Percentiles rank a stretch among this genome's conserved stretches.
These are phyloP conservation scores for Claviceps fusiformis DNA, from an alignment of 2,329 filamentous ascomycete species.

Conservation along the genomic window DNA sequence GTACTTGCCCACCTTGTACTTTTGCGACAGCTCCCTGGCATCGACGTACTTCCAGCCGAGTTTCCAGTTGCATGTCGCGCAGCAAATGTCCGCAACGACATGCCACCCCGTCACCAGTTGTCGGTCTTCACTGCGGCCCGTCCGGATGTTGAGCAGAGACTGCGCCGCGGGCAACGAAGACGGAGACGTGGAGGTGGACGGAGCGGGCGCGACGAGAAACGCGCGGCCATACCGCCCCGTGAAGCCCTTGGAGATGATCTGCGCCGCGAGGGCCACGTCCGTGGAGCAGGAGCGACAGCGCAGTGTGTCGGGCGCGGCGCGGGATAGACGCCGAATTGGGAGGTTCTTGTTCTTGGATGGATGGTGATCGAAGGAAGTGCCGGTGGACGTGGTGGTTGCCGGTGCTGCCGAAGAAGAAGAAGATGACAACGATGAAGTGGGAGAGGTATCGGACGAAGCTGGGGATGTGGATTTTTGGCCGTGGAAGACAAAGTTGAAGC, in stretches of 20 bases:
- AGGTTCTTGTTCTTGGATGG: not conserved
- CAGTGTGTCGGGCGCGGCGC: constrained; percentile 38
- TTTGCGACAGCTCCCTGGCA: constrained; percentile 43
- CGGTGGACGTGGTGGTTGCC: constrained; percentile 16
- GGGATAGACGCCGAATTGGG: constrained; percentile 22
- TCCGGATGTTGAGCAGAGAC: constrained; percentile 38
- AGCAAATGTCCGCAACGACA: constrained; percentile 50
- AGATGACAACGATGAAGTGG: too few species aligned
- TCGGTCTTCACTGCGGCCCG: constrained; percentile 41
- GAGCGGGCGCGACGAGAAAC: constrained; percentile 39
- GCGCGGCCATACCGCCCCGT: constrained; percentile 52
- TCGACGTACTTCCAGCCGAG: constrained; percentile 58
- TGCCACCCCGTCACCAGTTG: constrained; percentile 50
- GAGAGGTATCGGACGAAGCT: constrained; percentile 16
- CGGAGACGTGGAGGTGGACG: constrained; percentile 1
- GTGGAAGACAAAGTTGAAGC: constrained; percentile 33
- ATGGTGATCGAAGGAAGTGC: not conserved
- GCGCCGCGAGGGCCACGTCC: constrained; percentile 46
- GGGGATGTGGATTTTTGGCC: constrained; percentile 20
- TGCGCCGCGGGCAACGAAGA: not conserved
- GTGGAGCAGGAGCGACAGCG: constrained; percentile 44
- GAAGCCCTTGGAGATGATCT: constrained; percentile 54
- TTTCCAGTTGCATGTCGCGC: constrained; percentile 38
- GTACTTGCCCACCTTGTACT: constrained; percentile 57
- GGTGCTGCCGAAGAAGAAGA: too few species aligned